Evolutionary conservation across 352 stramenopile genomes (phyloP).

Genomic region (Thalassiosira pacifica): DNA sequence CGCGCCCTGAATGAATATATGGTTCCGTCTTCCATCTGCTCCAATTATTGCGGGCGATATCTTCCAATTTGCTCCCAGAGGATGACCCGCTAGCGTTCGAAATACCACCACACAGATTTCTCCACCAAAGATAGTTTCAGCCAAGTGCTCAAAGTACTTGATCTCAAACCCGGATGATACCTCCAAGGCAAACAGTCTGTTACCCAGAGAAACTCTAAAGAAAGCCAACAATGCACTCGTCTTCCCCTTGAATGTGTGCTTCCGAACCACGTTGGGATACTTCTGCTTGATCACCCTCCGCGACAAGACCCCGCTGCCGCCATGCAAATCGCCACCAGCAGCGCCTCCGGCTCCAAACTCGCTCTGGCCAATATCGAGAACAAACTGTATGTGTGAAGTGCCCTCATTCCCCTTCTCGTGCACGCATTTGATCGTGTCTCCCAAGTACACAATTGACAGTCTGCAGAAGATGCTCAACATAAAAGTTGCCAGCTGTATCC

Average conservation of each 20-base stretch:
- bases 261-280: constrained; percentile 64
- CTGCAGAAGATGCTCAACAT: constrained; percentile 57
- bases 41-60: no score
- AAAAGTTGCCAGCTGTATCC: constrained; percentile 63
- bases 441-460: constrained; percentile 59
- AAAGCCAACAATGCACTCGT: constrained; percentile 68
- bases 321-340: constrained; percentile 71
- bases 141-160: constrained; percentile 76
- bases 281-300: constrained; percentile 51
- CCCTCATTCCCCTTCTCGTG: constrained; percentile 55
- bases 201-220: constrained; percentile 69
- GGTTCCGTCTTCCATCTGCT: no score
- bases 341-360: constrained; percentile 65
- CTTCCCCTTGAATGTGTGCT: constrained; percentile 77
- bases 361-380: constrained; percentile 71
- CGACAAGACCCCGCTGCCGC: constrained; percentile 59
- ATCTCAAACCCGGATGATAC: constrained; percentile 69
- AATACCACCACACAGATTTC: constrained; percentile 67
- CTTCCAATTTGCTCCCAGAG: constrained; percentile 65
- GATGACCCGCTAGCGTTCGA: constrained; percentile 49
- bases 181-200: constrained; percentile 67
- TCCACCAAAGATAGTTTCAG: constrained; percentile 67
- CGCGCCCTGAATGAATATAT: no score
- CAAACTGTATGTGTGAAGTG: constrained; percentile 47
- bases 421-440: constrained; percentile 72